A percentile compares a stretch with the other conserved stretches of the same genome.
Evolutionary conservation across 2,329 filamentous ascomycete species (phyloP).

Genomic region (Trichoderma atroviride): DNA sequence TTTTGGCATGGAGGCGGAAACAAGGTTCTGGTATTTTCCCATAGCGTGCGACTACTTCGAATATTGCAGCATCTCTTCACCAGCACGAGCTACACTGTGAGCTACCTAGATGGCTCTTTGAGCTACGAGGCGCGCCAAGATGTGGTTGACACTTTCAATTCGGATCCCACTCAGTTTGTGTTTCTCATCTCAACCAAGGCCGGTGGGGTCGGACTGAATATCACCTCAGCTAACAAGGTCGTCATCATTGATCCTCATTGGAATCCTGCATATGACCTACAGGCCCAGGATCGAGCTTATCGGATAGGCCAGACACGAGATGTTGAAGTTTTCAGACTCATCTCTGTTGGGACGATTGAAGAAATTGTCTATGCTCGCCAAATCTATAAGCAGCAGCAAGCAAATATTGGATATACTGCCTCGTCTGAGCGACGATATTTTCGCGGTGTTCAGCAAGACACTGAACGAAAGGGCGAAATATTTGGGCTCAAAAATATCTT

Average conservation of each 20-base stretch:
- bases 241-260: slow-evolving; percentile 97
- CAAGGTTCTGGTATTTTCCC: slow-evolving; percentile 94
- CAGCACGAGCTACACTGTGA: slow-evolving; percentile 86
- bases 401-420: slow-evolving; percentile 94
- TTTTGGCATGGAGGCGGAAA: slow-evolving; percentile 91
- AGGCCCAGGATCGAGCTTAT: slow-evolving; percentile 95
- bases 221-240: slow-evolving; percentile 96
- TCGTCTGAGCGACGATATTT: slow-evolving; percentile 93
- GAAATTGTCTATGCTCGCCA: slow-evolving; percentile 97
- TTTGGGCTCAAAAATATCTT: slow-evolving; percentile 91
- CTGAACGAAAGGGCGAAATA: slow-evolving; percentile 84
- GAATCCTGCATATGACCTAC: slow-evolving; percentile 93
- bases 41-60: slow-evolving; percentile 81
- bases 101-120: slow-evolving; percentile 85
- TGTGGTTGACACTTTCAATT: slow-evolving; percentile 88
- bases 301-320: slow-evolving; percentile 91
- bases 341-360: slow-evolving; percentile 90
- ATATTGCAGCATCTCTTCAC: slow-evolving; percentile 86
- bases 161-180: slow-evolving; percentile 83
- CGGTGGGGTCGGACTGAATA: slow-evolving; percentile 92
- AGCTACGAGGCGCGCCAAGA: slow-evolving; percentile 79
- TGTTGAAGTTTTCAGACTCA: slow-evolving; percentile 91
- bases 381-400: slow-evolving; percentile 98
- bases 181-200: slow-evolving; percentile 95
- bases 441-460: slow-evolving; percentile 85